Percentiles rank a stretch among this genome's conserved stretches.
Evolutionary conservation across 345 rosid species (phyloP).

Genomic region (Rhizophora mangle): DNA sequence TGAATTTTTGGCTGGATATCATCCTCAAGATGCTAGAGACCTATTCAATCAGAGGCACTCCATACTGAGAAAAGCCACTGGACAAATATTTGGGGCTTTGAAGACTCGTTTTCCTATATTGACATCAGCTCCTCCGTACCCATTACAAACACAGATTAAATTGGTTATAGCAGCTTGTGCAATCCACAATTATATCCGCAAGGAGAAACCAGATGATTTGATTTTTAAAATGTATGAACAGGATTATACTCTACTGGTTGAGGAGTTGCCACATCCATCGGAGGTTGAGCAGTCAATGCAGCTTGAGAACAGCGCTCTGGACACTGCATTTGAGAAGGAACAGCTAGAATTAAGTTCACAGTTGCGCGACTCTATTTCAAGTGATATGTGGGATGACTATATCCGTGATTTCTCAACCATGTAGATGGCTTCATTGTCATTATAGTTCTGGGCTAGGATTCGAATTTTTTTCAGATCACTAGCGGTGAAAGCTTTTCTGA

Average conservation of each 20-base stretch:
- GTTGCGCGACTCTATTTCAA: conserved; percentile 63
- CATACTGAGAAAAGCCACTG: conserved; percentile 44
- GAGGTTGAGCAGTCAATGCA: conserved; percentile 39
- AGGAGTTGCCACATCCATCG: conserved; percentile 32
- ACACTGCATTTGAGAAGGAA: conserved; percentile 36
- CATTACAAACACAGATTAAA: conserved; percentile 81
- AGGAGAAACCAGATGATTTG: conserved; percentile 72
- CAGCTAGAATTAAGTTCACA: conserved; percentile 42
- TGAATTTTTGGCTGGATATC: conserved; percentile 43
- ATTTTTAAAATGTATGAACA: conserved; percentile 55
- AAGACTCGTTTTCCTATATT: conserved; percentile 83
- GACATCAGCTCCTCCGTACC: conserved; percentile 83
- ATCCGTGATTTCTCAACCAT: conserved; percentile 42
- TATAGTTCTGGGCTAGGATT: conserved; percentile 24
- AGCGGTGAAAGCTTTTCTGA: conserved; percentile 4
- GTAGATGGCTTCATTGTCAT: conserved; percentile 30
- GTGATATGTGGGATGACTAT: conserved; percentile 65
- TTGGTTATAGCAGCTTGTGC: conserved; percentile 83
- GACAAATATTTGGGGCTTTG: conserved; percentile 58
- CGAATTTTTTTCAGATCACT: conserved; percentile 23
- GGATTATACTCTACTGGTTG: conserved; percentile 35
- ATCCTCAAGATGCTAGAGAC: conserved; percentile 57
- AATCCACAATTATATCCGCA: conserved; percentile 68
- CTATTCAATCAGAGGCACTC: conserved; percentile 78
- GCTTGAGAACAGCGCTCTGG: conserved; percentile 35